Evolutionary conservation across 2,329 filamentous ascomycete species (phyloP).

Genomic region (Ramichloridium luteum): DNA sequence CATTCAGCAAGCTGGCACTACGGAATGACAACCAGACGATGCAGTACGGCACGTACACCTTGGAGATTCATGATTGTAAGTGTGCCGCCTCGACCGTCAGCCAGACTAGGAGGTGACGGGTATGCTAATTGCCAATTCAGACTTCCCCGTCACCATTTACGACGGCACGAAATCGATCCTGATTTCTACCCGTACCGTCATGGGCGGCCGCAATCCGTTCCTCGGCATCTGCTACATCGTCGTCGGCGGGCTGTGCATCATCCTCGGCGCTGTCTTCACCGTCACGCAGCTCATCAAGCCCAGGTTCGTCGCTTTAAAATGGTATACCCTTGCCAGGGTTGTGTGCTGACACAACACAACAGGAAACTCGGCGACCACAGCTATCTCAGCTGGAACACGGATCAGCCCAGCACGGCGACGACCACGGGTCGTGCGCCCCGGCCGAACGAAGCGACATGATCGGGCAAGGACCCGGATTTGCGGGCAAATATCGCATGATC

Average conservation of each 20-base stretch:
- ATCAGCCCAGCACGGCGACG: slow-evolving; percentile 46
- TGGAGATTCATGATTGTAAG: slow-evolving; percentile 71
- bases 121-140: slow-evolving; percentile 35
- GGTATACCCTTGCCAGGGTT: not conserved
- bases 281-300: slow-evolving; percentile 84
- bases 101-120: slow-evolving; percentile 14
- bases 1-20: slow-evolving; percentile 85
- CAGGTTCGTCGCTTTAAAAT: slow-evolving; percentile 48
- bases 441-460: slow-evolving; percentile 21
- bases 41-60: slow-evolving; percentile 57
- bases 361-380: slow-evolving; percentile 97
- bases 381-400: slow-evolving; percentile 90
- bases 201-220: slow-evolving; percentile 92
- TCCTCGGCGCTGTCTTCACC: slow-evolving; percentile 80
- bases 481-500: too few species aligned
- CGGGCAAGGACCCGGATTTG: too few species aligned
- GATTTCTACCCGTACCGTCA: slow-evolving; percentile 78
- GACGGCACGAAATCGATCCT: slow-evolving; percentile 82
- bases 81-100: slow-evolving; percentile 14
- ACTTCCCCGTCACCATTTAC: slow-evolving; percentile 67
- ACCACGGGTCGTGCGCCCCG: slow-evolving; percentile 32
- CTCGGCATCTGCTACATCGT: slow-evolving; percentile 92
- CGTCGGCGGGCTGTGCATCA: slow-evolving; percentile 81
- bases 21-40: slow-evolving; percentile 64
- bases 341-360: slow-evolving; percentile 10